Evolutionary conservation across 345 rosid species (phyloP).

Genomic region (Geranium rotundifolium): DNA sequence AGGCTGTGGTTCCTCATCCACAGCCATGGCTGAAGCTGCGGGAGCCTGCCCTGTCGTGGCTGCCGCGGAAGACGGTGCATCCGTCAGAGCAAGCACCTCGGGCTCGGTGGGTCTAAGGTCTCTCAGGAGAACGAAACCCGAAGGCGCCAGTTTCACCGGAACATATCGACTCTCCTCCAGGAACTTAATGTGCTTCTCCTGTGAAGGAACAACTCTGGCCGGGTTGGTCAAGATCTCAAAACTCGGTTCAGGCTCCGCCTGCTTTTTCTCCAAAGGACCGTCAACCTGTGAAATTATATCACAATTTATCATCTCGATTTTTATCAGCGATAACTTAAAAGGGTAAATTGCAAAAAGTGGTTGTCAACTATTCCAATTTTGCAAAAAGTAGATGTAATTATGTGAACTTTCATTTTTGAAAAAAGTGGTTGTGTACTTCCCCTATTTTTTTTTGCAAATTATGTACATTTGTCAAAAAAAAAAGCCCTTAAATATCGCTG

Average conservation of each 20-base stretch:
- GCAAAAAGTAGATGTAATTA: too few relatives aligned
- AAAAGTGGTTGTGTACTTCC: too few relatives aligned
- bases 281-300: conserved; percentile 48
- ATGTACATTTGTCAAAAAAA: too few relatives aligned
- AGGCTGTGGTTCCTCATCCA: conserved; percentile 94
- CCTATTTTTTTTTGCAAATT: too few relatives aligned
- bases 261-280: conserved; percentile 64
- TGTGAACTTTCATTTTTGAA: too few relatives aligned
- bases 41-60: conserved; percentile 50
- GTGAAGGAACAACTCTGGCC: conserved; percentile 90
- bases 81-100: conserved; percentile 84
- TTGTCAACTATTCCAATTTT: too few relatives aligned
- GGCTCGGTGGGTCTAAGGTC: conserved; percentile 67
- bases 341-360: too few relatives aligned
- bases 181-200: conserved; percentile 79
- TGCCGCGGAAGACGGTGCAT: conserved; percentile 65
- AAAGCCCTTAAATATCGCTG: too few relatives aligned
- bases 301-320: too few relatives aligned
- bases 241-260: conserved; percentile 74
- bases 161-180: conserved; percentile 79
- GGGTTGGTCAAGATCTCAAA: conserved; percentile 85
- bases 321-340: too few relatives aligned
- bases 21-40: conserved; percentile 75
- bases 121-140: conserved; percentile 87
- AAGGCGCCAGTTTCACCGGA: conserved; percentile 82